Evolutionary conservation across 2,329 filamentous ascomycete genomes (phyloP).

Genomic region (Fulvia fulva): DNA sequence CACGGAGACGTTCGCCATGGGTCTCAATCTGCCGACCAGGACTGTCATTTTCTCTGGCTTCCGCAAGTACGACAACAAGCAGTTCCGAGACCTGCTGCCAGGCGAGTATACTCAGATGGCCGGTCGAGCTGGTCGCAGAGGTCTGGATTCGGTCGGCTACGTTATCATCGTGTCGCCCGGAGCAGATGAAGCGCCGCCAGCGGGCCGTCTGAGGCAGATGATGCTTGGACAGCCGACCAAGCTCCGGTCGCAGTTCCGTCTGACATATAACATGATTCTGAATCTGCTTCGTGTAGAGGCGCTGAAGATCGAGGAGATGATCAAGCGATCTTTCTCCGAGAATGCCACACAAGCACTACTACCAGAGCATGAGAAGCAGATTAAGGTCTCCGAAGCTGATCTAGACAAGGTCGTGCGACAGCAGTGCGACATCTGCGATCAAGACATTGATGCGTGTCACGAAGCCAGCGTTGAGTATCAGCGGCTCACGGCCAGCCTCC

Average conservation of each 20-base stretch:
- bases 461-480: constrained; percentile 76
- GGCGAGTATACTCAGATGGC: constrained; percentile 99
- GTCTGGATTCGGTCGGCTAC: constrained; percentile 85
- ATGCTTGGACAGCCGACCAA: constrained; percentile 95
- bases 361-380: constrained; percentile 91
- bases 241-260: constrained; percentile 87
- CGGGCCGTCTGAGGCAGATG: constrained; percentile 80
- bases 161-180: constrained; percentile 86
- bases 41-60: constrained; percentile 98
- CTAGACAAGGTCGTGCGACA: constrained; percentile 86
- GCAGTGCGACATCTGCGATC: constrained; percentile 74
- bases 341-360: constrained; percentile 92
- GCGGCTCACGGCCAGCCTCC: constrained; percentile 73
- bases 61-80: constrained; percentile 90
- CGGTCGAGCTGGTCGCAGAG: constrained; percentile 85
- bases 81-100: constrained; percentile 83
- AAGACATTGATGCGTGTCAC: constrained; percentile 75
- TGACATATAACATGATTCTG: constrained; percentile 99
- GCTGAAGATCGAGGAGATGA: constrained; percentile 99
- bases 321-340: constrained; percentile 98
- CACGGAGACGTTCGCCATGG: constrained; percentile 98
- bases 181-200: constrained; percentile 82
- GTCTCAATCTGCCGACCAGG: constrained; percentile 87
- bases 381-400: constrained; percentile 87
- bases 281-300: constrained; percentile 93